Evolutionary conservation across 2,329 filamentous ascomycete species (phyloP), one percentile per base, ranked within the genome.

Genomic region (Aspergillus viridinutans): DNA sequence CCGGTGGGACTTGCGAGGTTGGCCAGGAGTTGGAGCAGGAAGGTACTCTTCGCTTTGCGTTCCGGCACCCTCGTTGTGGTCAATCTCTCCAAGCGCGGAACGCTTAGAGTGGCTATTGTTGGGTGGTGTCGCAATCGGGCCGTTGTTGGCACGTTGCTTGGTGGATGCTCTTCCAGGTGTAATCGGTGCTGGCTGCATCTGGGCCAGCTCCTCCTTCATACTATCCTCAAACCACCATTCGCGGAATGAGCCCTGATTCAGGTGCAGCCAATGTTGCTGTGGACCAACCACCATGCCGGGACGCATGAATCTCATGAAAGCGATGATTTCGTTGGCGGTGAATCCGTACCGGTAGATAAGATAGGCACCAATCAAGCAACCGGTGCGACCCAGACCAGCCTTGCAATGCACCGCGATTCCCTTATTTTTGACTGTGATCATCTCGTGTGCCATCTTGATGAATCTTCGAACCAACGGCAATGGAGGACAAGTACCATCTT

Each of bases 261-360:
- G 84, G 72, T 99, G 94, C 54, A 99, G 84, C 94, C 94, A 99
- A 77, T 99, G 94, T 77, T 99, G 94, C 72, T 99, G 94, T 42
- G 94, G 94, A 0, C 94, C 94, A 53, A 99, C 94, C 6, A 99
- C 94, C 94, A 99, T 99, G 53, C 94, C 94, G 0, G 94, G 94
- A 57, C 93, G 85, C 93, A 97, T 97, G 78, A 99, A 99, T 59
- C 93, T 88, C 93, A 99, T 97, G 75, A 92, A 99, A 3, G 92
- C 90, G 72, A 97, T 97, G 68, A 96, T 86, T 77, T 97, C 93
- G 70, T 97, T 96, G 63, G 94, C 94, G 5, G 93, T 97, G 76
- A 97, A 99, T 56, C 91, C 94, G 74, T 97, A 89, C 64, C 92
- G 86, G 80, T 99, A 99, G 71, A 99, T 97, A 59, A 99, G 83